phyloP scores from a whole-genome alignment of 768 basidiomycete species.

The Calocera viscosa region DNA sequence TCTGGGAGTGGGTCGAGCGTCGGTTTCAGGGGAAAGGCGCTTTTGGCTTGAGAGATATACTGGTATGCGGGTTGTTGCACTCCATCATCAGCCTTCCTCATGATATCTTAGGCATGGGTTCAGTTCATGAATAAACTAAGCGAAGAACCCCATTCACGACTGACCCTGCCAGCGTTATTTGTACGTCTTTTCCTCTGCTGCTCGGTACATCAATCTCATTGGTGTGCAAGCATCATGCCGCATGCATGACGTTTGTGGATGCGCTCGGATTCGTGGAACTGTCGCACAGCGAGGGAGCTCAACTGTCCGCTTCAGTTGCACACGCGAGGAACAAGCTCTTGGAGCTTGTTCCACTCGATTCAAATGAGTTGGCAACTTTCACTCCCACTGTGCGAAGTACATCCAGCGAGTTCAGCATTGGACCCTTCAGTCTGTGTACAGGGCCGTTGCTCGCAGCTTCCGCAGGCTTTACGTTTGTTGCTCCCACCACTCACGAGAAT shows the following conservation, averaged over 20 bases:
- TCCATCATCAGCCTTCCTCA: background rate
- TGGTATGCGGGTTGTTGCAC: constrained; percentile 39
- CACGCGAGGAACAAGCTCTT: constrained; percentile 41
- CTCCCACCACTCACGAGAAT: constrained; percentile 81
- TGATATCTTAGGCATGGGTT: constrained; percentile 66
- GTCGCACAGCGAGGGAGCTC: background rate
- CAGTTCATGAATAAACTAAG: constrained; percentile 63
- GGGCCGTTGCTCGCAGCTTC: constrained; percentile 36
- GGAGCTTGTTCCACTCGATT: constrained; percentile 40
- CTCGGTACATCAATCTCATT: constrained; percentile 12
- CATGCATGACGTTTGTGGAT: constrained; percentile 84
- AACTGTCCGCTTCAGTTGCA: background rate
- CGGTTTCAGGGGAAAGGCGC: constrained; percentile 51
- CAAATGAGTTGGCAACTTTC: background rate
- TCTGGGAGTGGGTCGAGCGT: constrained; percentile 64
- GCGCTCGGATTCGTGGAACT: constrained; percentile 54
- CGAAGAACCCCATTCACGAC: constrained; percentile 16
- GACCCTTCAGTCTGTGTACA: constrained; percentile 56
- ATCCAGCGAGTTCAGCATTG: constrained; percentile 41
- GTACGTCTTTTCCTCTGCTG: constrained; percentile 35
- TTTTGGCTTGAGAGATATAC: constrained; percentile 71
- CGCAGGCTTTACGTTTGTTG: constrained; percentile 61
- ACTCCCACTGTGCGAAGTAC: constrained; percentile 11
- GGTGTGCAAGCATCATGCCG: constrained; percentile 65
- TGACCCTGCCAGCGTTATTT: constrained; percentile 46